Evolutionary conservation across 192 early-diverging fungal species (phyloP).

Genomic region (Pilaira anomala): DNA sequence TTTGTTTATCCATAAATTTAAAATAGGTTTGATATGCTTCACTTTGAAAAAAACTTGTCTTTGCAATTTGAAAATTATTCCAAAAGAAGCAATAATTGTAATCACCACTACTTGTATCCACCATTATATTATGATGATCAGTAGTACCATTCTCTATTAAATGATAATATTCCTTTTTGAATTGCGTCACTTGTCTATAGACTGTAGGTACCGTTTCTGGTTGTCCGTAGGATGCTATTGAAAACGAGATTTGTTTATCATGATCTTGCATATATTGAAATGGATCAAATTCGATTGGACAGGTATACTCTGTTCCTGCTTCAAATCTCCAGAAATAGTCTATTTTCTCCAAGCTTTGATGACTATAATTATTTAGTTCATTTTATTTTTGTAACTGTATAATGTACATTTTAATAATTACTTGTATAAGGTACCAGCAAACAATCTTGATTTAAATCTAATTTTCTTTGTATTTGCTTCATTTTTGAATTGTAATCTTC

Average conservation of each 20-base stretch:
- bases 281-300: slow-evolving; percentile 52
- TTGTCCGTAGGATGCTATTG: slow-evolving; percentile 46
- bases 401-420: slow-evolving; percentile 57
- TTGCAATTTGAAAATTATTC: slow-evolving; percentile 67
- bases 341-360: slow-evolving; percentile 44
- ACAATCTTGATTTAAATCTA: slow-evolving; percentile 48
- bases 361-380: too few species aligned
- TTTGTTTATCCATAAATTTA: slow-evolving; percentile 55
- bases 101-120: slow-evolving; percentile 26
- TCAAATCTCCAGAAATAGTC: slow-evolving; percentile 64
- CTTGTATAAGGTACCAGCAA: slow-evolving; percentile 33
- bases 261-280: slow-evolving; percentile 55
- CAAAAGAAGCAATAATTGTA: slow-evolving; percentile 74
- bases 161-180: slow-evolving; percentile 14
- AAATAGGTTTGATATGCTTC: slow-evolving; percentile 58
- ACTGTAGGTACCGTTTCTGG: slow-evolving; percentile 44
- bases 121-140: too few species aligned
- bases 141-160: slow-evolving; percentile 28
- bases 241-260: slow-evolving; percentile 48
- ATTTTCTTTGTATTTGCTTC: slow-evolving; percentile 30
- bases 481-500: slow-evolving; percentile 26
- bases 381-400: slow-evolving; percentile 58
- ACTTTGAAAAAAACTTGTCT: slow-evolving; percentile 52
- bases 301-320: slow-evolving; percentile 45
- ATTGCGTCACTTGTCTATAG: slow-evolving; percentile 43